phyloP scores from a whole-genome alignment of 139 green algal species.

The Volvox reticuliferus region DNA sequence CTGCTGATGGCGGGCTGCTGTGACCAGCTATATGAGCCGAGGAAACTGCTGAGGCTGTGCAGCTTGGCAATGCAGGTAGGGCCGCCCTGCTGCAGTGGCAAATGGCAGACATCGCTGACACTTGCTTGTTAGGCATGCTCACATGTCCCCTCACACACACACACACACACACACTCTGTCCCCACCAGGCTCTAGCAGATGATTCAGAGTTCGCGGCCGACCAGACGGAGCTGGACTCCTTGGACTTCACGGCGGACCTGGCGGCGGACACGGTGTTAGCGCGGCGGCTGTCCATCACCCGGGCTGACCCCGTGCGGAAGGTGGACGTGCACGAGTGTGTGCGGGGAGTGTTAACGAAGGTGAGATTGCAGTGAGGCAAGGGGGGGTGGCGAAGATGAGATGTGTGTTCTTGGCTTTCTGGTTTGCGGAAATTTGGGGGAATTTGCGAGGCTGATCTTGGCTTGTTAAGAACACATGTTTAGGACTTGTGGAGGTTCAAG shows the following conservation, averaged over 20 bases:
- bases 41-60: slow-evolving; percentile 46
- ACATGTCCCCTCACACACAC: too few species aligned
- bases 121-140: too few species aligned
- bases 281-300: slow-evolving; percentile 50
- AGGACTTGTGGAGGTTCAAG: too few species aligned
- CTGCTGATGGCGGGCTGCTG: slow-evolving; percentile 19
- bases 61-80: slow-evolving; percentile 50
- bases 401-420: too few species aligned
- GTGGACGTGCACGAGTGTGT: slow-evolving; percentile 34
- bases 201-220: slow-evolving; percentile 53
- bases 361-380: background rate
- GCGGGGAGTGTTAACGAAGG: slow-evolving; percentile 30
- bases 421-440: too few species aligned
- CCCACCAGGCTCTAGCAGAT: slow-evolving; percentile 46
- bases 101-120: too few species aligned
- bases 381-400: background rate
- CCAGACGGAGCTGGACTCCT: slow-evolving; percentile 52
- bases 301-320: slow-evolving; percentile 47
- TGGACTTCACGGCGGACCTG: slow-evolving; percentile 57
- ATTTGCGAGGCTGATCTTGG: too few species aligned
- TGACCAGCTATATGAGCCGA: slow-evolving; percentile 17
- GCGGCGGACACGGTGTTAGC: slow-evolving; percentile 51
- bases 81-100: background rate
- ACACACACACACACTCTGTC: background rate
- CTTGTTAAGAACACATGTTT: too few species aligned